Base-by-base conservation (phyloP, 345 rosid genomes). In the Camelina hispida region DNA sequence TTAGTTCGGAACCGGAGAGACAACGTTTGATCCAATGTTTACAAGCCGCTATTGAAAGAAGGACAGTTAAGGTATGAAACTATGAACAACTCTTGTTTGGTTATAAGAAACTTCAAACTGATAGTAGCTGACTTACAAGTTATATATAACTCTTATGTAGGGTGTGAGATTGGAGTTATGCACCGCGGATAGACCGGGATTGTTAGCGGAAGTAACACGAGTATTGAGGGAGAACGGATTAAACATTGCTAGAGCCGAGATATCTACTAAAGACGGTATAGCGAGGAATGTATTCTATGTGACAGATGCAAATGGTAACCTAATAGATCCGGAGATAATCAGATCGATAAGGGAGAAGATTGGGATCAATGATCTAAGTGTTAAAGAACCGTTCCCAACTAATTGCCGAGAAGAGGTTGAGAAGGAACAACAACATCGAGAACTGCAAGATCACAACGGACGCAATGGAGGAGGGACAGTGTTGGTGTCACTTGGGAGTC, bases 21-120 rank as follows among this genome's bases (percentile, higher is more conserved):
- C 98, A 92, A 73, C 90, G 99, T 0, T 93, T 92, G 40, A 89
- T 95, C 51, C 93, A 85, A 66, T 95, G 99, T 76, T 67, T 95
- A 23, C 85, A 92, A 81, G 98, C 99, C 17, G 89, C 99, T 1
- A 84, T 87, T 15, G 88, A 88, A 73, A 87, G 99, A 83, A 85
- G 99, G 28, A 88, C 91, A n/a, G 81, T 89, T 0, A 85, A 89
- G 97, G 98, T 94, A 65, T 22, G 4, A 40, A 37, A 62, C 25
- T 3, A 35, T 16, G 14, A 32, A 48, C 42, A 25, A 34, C 14
- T 34, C 1, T 10, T 9, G 1, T 44, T 35, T 8, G 42, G 48
- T 58, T 23, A 2, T 40, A 7, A 0, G 2, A 37, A 37, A 30
- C 4, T 18, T 40, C 9, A 30, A 54, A 57, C 55, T 42, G 0